Evolutionary conservation across 2,329 filamentous ascomycete species (phyloP).

Genomic region (Penicillium sclerotiorum): DNA sequence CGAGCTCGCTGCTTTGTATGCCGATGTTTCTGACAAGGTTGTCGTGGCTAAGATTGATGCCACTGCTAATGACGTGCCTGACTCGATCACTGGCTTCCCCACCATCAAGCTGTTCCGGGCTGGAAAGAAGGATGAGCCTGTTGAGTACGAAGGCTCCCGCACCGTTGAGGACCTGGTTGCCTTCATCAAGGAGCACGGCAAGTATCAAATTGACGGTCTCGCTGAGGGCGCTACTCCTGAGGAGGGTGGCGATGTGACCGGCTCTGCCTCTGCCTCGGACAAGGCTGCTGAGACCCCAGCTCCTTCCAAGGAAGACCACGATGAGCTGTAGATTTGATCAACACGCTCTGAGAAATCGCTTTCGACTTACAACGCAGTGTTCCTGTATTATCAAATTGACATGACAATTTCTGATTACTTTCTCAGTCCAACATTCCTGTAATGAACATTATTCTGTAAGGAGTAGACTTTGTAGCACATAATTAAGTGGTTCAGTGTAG

Average conservation of each 20-base stretch:
- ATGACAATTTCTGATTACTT: constrained; percentile 2
- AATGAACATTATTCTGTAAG: background rate
- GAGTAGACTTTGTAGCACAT: background rate
- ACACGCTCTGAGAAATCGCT: constrained; percentile 1
- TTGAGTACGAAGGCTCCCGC: constrained; percentile 86
- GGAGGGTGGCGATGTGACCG: constrained; percentile 38
- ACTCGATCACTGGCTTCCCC: constrained; percentile 96
- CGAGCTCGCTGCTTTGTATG: constrained; percentile 62
- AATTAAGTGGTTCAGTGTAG: no score
- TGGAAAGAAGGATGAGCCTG: constrained; percentile 78
- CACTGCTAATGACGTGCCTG: constrained; percentile 92
- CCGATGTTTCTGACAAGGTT: constrained; percentile 59
- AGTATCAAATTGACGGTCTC: constrained; percentile 74
- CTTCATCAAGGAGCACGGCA: constrained; percentile 95
- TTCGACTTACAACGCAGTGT: constrained; percentile 2
- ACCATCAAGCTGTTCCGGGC: constrained; percentile 98
- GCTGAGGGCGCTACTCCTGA: constrained; percentile 60
- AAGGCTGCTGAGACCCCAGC: constrained; percentile 28
- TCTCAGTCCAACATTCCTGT: background rate
- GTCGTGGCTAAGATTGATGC: constrained; percentile 90
- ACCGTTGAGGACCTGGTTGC: constrained; percentile 87
- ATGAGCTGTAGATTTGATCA: constrained; percentile 40
- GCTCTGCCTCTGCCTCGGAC: constrained; percentile 15
- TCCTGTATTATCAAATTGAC: constrained; percentile 23
- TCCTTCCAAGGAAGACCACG: constrained; percentile 35